Evolutionary conservation across 495 filamentous ascomycete species (phyloP).

Genomic region (Coniosporium apollinis): DNA sequence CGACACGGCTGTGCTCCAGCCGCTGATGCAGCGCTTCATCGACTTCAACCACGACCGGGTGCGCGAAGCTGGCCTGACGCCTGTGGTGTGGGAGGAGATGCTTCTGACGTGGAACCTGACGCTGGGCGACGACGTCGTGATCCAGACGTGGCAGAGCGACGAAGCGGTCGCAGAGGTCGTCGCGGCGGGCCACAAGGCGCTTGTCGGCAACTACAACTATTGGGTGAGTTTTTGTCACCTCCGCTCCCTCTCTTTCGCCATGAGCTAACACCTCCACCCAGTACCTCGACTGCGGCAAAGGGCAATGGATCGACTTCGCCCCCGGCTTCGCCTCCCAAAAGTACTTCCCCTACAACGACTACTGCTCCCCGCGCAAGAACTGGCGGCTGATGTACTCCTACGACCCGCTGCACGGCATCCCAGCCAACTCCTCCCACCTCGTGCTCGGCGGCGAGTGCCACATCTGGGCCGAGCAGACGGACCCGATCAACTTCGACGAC

Average conservation of each 20-base stretch:
- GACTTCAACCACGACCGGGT: slow-evolving; percentile 45
- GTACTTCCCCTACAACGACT: slow-evolving; percentile 56
- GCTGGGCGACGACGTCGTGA: slow-evolving; percentile 42
- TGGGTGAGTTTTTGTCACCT: slow-evolving; percentile 44
- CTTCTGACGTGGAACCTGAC: slow-evolving; percentile 57
- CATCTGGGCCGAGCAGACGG: slow-evolving; percentile 66
- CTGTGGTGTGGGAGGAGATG: slow-evolving; percentile 74
- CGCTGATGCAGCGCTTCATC: slow-evolving; percentile 55
- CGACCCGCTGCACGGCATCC: slow-evolving; percentile 46
- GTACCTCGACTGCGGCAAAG: slow-evolving; percentile 71
- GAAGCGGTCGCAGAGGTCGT: slow-evolving; percentile 36
- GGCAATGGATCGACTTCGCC: slow-evolving; percentile 55
- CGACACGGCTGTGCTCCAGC: slow-evolving; percentile 39
- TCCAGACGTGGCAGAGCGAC: slow-evolving; percentile 57
- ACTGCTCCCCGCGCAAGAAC: slow-evolving; percentile 54
- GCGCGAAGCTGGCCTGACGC: slow-evolving; percentile 38
- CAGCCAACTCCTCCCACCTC: slow-evolving; percentile 36
- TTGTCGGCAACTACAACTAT: slow-evolving; percentile 58
- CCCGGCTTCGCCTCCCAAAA: slow-evolving; percentile 25
- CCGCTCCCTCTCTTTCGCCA: not conserved
- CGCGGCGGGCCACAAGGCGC: slow-evolving; percentile 43
- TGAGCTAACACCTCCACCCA: slow-evolving; percentile 15
- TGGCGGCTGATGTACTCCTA: slow-evolving; percentile 68
- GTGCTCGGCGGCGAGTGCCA: slow-evolving; percentile 64
- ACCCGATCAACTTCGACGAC: slow-evolving; percentile 46